Conservation (phyloP, 495 filamentous ascomycete genomes). For the Pseudoneurospora amorphoporcata region DNA sequence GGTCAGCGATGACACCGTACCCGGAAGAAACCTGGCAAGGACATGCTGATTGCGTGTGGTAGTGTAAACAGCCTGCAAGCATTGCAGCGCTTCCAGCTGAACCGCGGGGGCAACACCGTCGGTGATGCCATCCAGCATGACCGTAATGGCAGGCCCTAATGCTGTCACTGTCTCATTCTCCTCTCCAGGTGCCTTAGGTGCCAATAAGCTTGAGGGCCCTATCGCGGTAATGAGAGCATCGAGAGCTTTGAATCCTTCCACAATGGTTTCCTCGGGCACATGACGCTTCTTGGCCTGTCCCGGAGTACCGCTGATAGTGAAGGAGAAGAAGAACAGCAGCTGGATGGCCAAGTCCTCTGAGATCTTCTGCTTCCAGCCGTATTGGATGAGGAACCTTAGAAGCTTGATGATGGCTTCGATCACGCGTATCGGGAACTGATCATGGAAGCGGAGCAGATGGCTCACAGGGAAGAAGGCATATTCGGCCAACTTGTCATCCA, state of each 20-base stretch:
- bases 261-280: constrained; percentile 57
- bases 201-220: constrained; percentile 26
- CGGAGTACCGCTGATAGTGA: constrained; percentile 64
- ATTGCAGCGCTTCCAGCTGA: constrained; percentile 54
- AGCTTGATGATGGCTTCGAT: constrained; percentile 68
- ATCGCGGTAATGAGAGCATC: constrained; percentile 30
- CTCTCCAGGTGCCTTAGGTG: not conserved
- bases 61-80: constrained; percentile 51
- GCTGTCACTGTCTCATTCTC: constrained; percentile 58
- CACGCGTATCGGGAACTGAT: constrained; percentile 58
- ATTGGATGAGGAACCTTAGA: constrained; percentile 55
- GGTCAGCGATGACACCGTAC: constrained; percentile 72
- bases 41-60: constrained; percentile 59
- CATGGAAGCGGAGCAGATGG: constrained; percentile 69
- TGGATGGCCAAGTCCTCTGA: constrained; percentile 65
- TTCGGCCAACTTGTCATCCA: constrained; percentile 80
- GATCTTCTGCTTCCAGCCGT: constrained; percentile 67
- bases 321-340: constrained; percentile 72
- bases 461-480: constrained; percentile 92
- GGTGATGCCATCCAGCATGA: constrained; percentile 60
- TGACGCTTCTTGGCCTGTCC: constrained; percentile 33
- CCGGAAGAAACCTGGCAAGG: constrained; percentile 75
- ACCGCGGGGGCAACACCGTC: constrained; percentile 50
- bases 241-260: constrained; percentile 40
- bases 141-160: constrained; percentile 74